Conservation (phyloP, 2,329 filamentous ascomycete species). For the Arthrobotrys entomopaga region DNA sequence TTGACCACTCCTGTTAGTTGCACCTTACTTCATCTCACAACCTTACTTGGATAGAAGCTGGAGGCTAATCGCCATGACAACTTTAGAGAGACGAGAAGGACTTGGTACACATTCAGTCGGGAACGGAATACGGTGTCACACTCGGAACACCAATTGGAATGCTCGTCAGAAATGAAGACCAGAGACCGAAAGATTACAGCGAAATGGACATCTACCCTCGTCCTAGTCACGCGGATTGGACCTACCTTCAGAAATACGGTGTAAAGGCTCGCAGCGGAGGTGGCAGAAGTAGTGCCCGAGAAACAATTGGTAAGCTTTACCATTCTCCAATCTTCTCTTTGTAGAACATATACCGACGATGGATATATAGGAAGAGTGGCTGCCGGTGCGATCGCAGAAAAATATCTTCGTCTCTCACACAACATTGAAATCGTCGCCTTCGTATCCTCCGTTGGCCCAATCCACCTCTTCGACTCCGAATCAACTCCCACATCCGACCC, state of each 20-base stretch:
- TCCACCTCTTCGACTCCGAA: constrained; percentile 76
- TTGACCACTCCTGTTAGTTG: constrained; percentile 77
- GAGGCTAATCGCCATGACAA: neutral
- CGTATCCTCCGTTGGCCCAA: constrained; percentile 82
- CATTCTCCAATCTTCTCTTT: constrained; percentile 2
- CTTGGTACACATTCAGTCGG: constrained; percentile 88
- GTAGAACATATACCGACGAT: constrained; percentile 5
- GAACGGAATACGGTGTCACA: constrained; percentile 88
- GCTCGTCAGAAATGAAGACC: constrained; percentile 89
- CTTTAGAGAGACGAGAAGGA: constrained; percentile 82
- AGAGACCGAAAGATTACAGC: constrained; percentile 89
- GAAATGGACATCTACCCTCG: constrained; percentile 93
- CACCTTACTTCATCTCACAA: neutral
- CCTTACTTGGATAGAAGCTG: too few relatives aligned
- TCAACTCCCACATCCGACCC: constrained; percentile 76
- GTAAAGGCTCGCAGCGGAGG: constrained; percentile 91
- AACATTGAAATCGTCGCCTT: constrained; percentile 92
- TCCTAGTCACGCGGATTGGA: constrained; percentile 94
- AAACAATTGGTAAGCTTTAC: constrained; percentile 79
- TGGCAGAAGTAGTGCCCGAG: constrained; percentile 87
- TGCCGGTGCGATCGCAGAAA: constrained; percentile 90
- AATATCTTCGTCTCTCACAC: constrained; percentile 83
- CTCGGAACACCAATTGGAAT: constrained; percentile 90
- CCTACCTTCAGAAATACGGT: constrained; percentile 96
- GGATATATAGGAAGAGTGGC: constrained; percentile 75